Evolutionary conservation across 495 filamentous ascomycete species (phyloP).

Genomic region (Penicillium herquei): DNA sequence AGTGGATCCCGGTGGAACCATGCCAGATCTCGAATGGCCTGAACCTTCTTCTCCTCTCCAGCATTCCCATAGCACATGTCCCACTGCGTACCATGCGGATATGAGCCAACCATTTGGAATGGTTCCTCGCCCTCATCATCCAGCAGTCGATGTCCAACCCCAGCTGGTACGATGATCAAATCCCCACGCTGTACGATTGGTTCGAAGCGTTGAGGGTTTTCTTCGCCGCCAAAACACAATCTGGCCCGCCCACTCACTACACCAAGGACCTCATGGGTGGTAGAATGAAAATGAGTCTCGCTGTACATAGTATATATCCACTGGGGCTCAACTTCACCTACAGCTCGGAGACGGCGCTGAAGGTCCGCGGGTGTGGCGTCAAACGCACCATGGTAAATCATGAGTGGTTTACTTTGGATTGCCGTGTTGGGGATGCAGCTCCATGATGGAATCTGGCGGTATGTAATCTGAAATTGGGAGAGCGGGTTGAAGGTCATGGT

Average conservation of each 20-base stretch:
- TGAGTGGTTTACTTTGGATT: constrained; percentile 59
- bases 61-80: constrained; percentile 68
- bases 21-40: constrained; percentile 41
- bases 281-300: constrained; percentile 64
- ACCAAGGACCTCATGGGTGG: constrained; percentile 64
- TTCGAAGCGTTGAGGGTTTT: constrained; percentile 57
- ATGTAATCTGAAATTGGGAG: constrained; percentile 50
- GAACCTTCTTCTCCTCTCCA: constrained; percentile 50
- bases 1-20: constrained; percentile 63
- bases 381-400: constrained; percentile 60
- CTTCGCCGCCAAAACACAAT: constrained; percentile 66
- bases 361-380: constrained; percentile 46
- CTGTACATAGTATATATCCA: constrained; percentile 69
- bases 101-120: constrained; percentile 68
- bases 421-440: constrained; percentile 62
- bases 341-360: constrained; percentile 47
- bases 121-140: constrained; percentile 44
- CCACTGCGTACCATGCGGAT: constrained; percentile 57
- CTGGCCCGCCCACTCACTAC: constrained; percentile 56
- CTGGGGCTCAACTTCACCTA: constrained; percentile 58
- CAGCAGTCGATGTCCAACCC: constrained; percentile 61
- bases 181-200: constrained; percentile 56
- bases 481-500: constrained; percentile 42
- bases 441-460: constrained; percentile 59
- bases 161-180: constrained; percentile 65